Percentiles rank a stretch among this genome's conserved stretches.
Evolutionary conservation across 2,329 filamentous ascomycete species (phyloP).

Genomic region (Beauveria australis): DNA sequence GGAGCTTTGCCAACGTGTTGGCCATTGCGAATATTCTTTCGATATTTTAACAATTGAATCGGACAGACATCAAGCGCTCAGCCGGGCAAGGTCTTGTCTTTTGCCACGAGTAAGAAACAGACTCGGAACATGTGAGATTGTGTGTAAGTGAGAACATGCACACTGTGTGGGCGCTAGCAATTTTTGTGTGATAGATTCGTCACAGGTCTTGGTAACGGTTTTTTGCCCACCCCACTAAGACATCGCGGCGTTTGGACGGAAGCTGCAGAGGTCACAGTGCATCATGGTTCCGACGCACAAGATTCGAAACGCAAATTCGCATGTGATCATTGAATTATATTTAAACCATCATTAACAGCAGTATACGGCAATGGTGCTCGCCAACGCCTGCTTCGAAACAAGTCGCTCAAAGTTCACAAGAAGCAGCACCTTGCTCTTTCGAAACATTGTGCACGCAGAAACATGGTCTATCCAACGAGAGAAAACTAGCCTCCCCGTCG

Average conservation of each 20-base stretch:
- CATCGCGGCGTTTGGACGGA: background rate
- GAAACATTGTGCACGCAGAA: background rate
- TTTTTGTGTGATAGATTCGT: too few relatives aligned
- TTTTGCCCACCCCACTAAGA: background rate
- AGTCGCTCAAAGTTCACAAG: background rate
- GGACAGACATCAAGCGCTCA: too few relatives aligned
- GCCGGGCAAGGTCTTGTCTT: too few relatives aligned
- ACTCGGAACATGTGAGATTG: too few relatives aligned
- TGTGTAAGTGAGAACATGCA: too few relatives aligned
- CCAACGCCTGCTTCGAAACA: too few relatives aligned
- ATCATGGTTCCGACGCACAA: background rate
- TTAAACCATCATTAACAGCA: background rate
- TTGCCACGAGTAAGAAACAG: too few relatives aligned
- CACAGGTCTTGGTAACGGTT: too few relatives aligned
- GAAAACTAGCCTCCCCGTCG: conserved; percentile 12
- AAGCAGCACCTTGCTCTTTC: background rate
- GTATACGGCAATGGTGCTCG: too few relatives aligned
- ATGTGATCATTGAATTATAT: background rate
- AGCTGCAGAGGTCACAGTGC: background rate
- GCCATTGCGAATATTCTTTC: conserved; percentile 16
- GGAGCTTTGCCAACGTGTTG: conserved; percentile 19
- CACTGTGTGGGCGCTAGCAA: too few relatives aligned
- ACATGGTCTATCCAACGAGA: background rate
- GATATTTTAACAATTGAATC: background rate
- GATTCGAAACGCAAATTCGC: background rate